Conservation (phyloP, 2,329 filamentous ascomycete species). For the Penicillium sclerotiorum region DNA sequence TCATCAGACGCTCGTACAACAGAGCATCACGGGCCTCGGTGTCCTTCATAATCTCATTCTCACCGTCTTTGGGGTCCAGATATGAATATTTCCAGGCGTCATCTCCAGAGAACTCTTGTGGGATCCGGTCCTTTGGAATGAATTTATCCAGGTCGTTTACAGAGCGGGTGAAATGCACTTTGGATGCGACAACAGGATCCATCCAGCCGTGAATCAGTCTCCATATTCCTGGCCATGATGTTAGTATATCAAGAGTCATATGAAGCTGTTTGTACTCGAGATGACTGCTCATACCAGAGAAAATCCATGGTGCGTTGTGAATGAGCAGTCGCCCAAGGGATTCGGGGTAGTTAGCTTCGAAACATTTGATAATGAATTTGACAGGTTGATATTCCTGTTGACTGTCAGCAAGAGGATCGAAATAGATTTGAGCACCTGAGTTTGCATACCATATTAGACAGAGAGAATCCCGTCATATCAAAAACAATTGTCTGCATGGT, state of each 20-base stretch:
- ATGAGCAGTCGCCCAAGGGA: slow-evolving; percentile 84
- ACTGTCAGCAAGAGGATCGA: neutral
- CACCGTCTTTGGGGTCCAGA: slow-evolving; percentile 71
- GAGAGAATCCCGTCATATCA: slow-evolving; percentile 87
- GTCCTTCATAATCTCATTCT: slow-evolving; percentile 73
- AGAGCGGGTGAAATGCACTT: slow-evolving; percentile 86
- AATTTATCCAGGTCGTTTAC: slow-evolving; percentile 74
- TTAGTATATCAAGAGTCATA: slow-evolving; percentile 3
- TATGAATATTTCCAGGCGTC: slow-evolving; percentile 83
- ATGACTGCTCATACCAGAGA: slow-evolving; percentile 65
- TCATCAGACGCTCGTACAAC: slow-evolving; percentile 60
- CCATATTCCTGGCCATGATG: slow-evolving; percentile 73
- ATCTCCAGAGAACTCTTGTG: slow-evolving; percentile 78
- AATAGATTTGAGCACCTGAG: too few relatives aligned
- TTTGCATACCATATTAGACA: slow-evolving; percentile 94
- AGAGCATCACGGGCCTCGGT: slow-evolving; percentile 62
- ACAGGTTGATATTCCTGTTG: slow-evolving; percentile 81
- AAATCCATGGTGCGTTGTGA: slow-evolving; percentile 94
- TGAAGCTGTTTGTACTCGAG: neutral
- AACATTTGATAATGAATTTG: slow-evolving; percentile 98
- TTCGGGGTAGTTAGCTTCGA: slow-evolving; percentile 96
- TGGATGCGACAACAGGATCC: slow-evolving; percentile 89
- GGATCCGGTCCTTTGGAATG: slow-evolving; percentile 68
- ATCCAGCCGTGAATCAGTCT: slow-evolving; percentile 91
- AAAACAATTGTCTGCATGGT: slow-evolving; percentile 75